Evolutionary conservation across 2,329 filamentous ascomycete genomes (phyloP), one percentile per base, ranked within the genome.

Genomic region (Verticillium tricorpus): DNA sequence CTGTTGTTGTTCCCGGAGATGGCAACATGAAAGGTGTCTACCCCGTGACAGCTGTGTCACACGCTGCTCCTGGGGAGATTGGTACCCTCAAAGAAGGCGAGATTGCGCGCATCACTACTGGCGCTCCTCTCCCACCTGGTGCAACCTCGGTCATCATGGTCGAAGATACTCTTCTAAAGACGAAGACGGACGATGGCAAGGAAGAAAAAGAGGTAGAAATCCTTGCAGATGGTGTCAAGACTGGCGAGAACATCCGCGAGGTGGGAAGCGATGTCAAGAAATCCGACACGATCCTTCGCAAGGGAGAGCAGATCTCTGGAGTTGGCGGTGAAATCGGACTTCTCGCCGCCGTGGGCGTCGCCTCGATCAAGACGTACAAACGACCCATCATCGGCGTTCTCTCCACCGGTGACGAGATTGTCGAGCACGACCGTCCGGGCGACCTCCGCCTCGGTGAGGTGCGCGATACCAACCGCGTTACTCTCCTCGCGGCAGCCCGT

Each of bases 121-220:
- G 95, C 0, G 95, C 95, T 6, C 94, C 95, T 12, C 78, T 99
- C 0, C 95, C 95, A 1, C 88, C 88, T 0, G 92, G 93, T 0
- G 92, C 95, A 2, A 96, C 92, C 31, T 89, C 94, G 0, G 93
- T 99, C 5, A 89, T 97, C 56, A 98, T 96, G 92, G 95, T 99
- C 0, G 95, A 99, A 77, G 95, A 97, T 70, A 99, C 95, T 0
- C 77, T 88, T 1, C 80, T 99, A 5, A 86, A 85, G 63, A 88
- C 85, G 1, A 87, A 86, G 74, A 95, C 92, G 0, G 88, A 90
- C 0, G 91, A 96, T 67, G 91, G 88, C 0, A 82, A 82, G 58
- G 95, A 99, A 76, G 95, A 99, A 74, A 89, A 88, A 57, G 90
- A 93, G 64, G 85, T 99, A 2, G 91, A 96, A 72, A 93, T 99